Evolutionary conservation across 345 rosid species (phyloP), one percentile per base, ranked within the genome.

Genomic region (Raphanus raphanistrum): DNA sequence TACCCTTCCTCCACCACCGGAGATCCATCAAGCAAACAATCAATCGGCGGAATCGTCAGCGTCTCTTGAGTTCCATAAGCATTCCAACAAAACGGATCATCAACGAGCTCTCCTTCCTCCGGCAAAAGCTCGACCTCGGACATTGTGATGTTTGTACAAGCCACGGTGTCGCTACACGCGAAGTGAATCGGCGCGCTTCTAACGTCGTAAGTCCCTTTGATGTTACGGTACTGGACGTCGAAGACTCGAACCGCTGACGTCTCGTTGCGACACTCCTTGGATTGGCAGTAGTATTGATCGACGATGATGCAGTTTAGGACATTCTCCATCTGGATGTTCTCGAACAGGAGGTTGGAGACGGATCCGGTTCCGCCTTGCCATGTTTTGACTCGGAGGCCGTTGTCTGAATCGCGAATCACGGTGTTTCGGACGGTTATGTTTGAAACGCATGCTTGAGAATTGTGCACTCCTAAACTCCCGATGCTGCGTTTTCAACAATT

Each of bases 81-180:
- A 50, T 95, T 95, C 99, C 99, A 95, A 35, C 99, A 95, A 76
- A 92, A 95, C 0, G 99, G 99, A 65, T 95, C 98, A 8, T 92
- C 99, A 0, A 92, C n/a, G n/a, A 95, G 72, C 69, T 88, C 81
- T 0, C 99, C 99, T 83, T 90, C 98, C 1, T 90, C 77, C 0
- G 99, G 99, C 0, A 95, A 84, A 12, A 95, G 93, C 85, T 95
- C 97, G 0, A 92, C 98, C 64, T 95, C 97, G 0, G 98, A 87
- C 84, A 95, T 84, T 5, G 90, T 86, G n/a, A 95, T 95, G 48
- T 92, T 86, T 10, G 99, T 95, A 83, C 99, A 95, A 12, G 99
- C 83, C 7, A 95, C 92, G 1, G 96, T 84, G 79, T 95, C 97
- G 9, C 98, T 95, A 82, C 99, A 95, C 0, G 99, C 99, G 45